phyloP scores from a whole-genome alignment of 257 asterid genomes.

The Handroanthus guayacan region DNA sequence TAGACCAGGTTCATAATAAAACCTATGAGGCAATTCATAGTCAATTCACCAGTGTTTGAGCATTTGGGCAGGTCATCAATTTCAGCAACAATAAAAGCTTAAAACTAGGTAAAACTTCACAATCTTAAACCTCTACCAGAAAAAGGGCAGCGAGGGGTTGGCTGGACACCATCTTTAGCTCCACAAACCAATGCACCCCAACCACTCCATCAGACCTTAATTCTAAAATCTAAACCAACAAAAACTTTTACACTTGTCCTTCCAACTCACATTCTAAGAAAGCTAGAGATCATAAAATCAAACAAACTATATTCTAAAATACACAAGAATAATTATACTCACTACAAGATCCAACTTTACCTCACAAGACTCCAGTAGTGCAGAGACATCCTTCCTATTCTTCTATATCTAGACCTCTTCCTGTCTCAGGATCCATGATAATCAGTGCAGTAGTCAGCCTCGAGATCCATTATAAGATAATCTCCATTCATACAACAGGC shows the following conservation, averaged over 20 bases:
- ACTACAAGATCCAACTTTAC: not conserved
- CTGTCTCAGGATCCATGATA: not conserved
- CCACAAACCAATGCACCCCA: not conserved
- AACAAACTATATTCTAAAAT: not conserved
- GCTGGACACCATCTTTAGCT: not conserved
- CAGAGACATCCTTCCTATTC: not conserved
- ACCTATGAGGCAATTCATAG: not conserved
- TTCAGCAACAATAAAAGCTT: conserved; percentile 10
- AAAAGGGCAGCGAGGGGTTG: not conserved
- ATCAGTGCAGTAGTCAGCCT: not conserved
- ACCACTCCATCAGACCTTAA: not conserved
- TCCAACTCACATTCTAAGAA: not conserved
- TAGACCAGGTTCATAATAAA: not conserved
- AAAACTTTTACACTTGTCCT: not conserved
- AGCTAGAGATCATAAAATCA: not conserved
- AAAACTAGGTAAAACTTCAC: not conserved
- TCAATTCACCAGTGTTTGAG: not conserved
- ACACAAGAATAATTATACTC: not conserved
- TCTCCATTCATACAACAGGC: not conserved
- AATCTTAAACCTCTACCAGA: conserved; percentile 19
- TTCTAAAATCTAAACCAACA: not conserved
- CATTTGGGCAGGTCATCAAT: not conserved
- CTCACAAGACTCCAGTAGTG: not conserved
- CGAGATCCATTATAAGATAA: not conserved
- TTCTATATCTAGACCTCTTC: not conserved